phyloP scores from a whole-genome alignment of 257 asterid species.

The Lycium ferocissimum region DNA sequence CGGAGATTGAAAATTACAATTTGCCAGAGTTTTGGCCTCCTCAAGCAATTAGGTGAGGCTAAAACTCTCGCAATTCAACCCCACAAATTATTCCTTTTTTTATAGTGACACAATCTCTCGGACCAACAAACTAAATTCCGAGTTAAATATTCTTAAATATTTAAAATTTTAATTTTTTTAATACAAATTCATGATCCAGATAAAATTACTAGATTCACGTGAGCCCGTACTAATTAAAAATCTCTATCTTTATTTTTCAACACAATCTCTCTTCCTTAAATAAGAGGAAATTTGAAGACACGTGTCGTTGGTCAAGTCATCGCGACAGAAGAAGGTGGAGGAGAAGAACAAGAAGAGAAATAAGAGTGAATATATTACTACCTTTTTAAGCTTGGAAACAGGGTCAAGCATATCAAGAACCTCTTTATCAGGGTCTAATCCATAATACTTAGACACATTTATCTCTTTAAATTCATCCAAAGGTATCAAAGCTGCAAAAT shows the following conservation, averaged over 20 bases:
- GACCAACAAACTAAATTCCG: too few relatives aligned
- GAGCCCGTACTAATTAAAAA: neutral
- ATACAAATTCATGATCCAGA: too few relatives aligned
- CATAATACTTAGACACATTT: slow-evolving; percentile 62
- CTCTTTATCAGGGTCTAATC: slow-evolving; percentile 72
- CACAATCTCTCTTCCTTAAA: neutral
- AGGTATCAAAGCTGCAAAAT: slow-evolving; percentile 73
- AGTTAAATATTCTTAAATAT: too few relatives aligned
- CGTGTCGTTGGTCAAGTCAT: neutral
- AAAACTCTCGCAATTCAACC: too few relatives aligned
- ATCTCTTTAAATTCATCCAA: slow-evolving; percentile 65
- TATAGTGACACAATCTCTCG: too few relatives aligned
- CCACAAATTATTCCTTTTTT: too few relatives aligned
- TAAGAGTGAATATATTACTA: neutral
- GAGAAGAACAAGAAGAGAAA: neutral
- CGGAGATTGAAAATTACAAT: too few relatives aligned
- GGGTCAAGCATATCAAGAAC: slow-evolving; percentile 75
- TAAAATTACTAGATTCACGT: too few relatives aligned
- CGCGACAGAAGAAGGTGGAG: too few relatives aligned
- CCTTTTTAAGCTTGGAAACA: slow-evolving; percentile 54
- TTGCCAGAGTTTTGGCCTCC: too few relatives aligned
- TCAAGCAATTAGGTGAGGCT: too few relatives aligned
- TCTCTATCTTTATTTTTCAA: neutral
- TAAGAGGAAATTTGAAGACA: neutral
- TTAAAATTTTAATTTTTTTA: too few relatives aligned